Percentiles rank a stretch among this genome's conserved stretches.
These are phyloP conservation scores for Neonectria punicea DNA, from an alignment of 2,329 filamentous ascomycete genomes.

Conservation along the genomic window DNA sequence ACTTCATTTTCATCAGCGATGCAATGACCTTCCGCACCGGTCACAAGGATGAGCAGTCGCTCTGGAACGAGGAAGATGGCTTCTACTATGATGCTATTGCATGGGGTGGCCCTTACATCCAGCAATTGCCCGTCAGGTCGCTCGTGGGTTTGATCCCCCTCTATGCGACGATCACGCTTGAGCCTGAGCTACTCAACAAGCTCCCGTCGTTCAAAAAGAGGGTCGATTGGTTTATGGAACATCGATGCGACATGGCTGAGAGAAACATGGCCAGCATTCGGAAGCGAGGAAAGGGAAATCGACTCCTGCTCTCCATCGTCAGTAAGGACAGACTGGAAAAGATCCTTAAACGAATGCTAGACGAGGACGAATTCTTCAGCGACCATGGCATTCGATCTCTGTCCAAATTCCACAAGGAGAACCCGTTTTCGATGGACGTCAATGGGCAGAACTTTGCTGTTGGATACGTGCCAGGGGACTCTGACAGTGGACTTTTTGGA, in stretches of 20 bases:
- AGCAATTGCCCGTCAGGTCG: slow-evolving; percentile 91
- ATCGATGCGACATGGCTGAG: slow-evolving; percentile 86
- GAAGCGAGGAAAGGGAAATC: slow-evolving; percentile 88
- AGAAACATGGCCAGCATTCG: slow-evolving; percentile 95
- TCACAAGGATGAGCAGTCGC: slow-evolving; percentile 77
- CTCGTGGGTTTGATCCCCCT: slow-evolving; percentile 94
- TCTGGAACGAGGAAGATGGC: slow-evolving; percentile 96
- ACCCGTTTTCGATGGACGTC: slow-evolving; percentile 95
- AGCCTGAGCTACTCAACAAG: slow-evolving; percentile 92
- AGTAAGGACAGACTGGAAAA: slow-evolving; percentile 92
- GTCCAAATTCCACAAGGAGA: slow-evolving; percentile 88
- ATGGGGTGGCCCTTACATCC: slow-evolving; percentile 92
- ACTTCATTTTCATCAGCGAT: slow-evolving; percentile 97
- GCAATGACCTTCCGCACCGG: slow-evolving; percentile 89
- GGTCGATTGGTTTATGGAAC: slow-evolving; percentile 92
- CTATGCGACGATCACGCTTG: slow-evolving; percentile 90
- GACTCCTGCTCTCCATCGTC: slow-evolving; percentile 88
- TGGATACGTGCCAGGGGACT: slow-evolving; percentile 92
- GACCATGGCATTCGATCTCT: slow-evolving; percentile 91
- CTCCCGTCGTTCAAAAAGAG: slow-evolving; percentile 94
- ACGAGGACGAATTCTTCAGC: slow-evolving; percentile 92
- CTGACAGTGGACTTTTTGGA: slow-evolving; percentile 92
- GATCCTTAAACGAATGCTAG: slow-evolving; percentile 91
- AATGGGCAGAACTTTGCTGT: slow-evolving; percentile 92
- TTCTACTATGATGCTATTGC: slow-evolving; percentile 99